phyloP scores from a whole-genome alignment of 1,284 basidiomycete species.

The Heterobasidion parviporum region DNA sequence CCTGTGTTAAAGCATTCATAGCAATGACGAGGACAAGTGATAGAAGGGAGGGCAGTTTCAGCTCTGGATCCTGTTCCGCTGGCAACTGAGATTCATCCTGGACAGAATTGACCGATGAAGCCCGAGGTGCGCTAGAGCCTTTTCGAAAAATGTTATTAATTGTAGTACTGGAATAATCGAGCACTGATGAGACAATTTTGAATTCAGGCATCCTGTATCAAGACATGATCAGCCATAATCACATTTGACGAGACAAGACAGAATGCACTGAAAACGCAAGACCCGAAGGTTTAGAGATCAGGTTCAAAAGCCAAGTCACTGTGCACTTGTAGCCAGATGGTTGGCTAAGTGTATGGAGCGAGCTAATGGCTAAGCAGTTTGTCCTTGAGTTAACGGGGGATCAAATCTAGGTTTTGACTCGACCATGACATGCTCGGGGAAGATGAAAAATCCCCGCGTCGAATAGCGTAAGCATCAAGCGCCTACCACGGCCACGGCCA shows the following conservation, averaged over 20 bases:
- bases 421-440: no score
- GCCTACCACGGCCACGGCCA: no score
- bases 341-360: no score
- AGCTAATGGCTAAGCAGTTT: no score
- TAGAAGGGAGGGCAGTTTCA: conserved; percentile 35
- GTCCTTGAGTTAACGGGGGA: no score
- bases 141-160: not conserved
- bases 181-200: not conserved
- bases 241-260: not conserved
- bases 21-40: conserved; percentile 35
- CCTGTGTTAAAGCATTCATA: conserved; percentile 40
- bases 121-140: not conserved
- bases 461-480: no score
- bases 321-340: no score
- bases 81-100: not conserved
- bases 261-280: no score
- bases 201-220: not conserved
- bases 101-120: not conserved
- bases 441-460: no score
- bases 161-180: not conserved
- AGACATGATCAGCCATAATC: not conserved
- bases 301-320: no score
- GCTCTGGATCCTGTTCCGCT: conserved; percentile 26
- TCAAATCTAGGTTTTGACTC: no score
- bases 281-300: no score